Conservation (phyloP, 495 filamentous ascomycete species). For the Umbilicaria muhlenbergii region DNA sequence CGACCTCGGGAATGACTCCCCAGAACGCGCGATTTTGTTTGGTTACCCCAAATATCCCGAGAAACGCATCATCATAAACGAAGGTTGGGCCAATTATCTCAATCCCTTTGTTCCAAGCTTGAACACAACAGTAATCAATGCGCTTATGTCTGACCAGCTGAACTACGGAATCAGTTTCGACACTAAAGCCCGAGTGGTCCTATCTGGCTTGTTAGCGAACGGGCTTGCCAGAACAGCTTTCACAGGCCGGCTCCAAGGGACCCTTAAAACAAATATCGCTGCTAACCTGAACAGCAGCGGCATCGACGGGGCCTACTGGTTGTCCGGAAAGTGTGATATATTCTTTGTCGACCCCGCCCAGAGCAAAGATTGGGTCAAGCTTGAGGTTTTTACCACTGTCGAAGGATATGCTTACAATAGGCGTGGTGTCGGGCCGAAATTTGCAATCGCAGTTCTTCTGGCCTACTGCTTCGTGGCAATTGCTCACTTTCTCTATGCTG, state of each 20-base stretch:
- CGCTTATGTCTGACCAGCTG: background rate
- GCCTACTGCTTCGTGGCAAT: background rate
- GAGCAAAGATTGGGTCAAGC: too few relatives aligned
- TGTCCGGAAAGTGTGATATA: background rate
- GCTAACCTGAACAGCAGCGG: background rate
- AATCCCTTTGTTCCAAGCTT: constrained; percentile 1
- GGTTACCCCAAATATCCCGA: constrained; percentile 1
- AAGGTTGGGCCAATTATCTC: constrained; percentile 6
- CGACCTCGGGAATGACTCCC: too few relatives aligned
- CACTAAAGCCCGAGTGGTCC: background rate
- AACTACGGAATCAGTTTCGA: too few relatives aligned
- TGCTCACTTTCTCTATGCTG: background rate
- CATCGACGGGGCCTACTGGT: background rate
- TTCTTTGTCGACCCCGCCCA: background rate
- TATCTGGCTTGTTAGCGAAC: background rate
- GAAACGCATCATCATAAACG: background rate
- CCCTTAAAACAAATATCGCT: background rate
- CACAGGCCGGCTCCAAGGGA: background rate
- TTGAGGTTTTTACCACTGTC: background rate
- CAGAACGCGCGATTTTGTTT: background rate
- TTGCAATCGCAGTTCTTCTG: background rate
- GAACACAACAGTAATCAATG: constrained; percentile 6
- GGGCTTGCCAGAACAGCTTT: background rate
- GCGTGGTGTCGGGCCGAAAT: background rate
- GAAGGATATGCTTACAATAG: background rate